phyloP scores from a whole-genome alignment of 768 basidiomycete species.

The Mycena indigotica region DNA sequence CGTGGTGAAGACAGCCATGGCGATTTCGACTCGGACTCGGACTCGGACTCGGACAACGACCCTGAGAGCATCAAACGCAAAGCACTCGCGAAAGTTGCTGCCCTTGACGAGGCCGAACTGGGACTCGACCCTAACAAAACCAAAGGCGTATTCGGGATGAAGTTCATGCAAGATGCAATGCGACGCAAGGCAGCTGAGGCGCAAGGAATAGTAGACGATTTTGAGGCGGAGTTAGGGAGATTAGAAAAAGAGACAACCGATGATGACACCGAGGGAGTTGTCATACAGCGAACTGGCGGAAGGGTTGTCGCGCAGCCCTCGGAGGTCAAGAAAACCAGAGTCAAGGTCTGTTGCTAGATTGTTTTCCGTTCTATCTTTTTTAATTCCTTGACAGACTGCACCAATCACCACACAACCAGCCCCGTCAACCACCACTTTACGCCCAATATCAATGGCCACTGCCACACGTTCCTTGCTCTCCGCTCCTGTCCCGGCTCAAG shows the following conservation, averaged over 20 bases:
- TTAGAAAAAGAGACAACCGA: slow-evolving; percentile 31
- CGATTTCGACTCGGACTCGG: slow-evolving; percentile 47
- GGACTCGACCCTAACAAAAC: slow-evolving; percentile 39
- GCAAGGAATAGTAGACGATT: slow-evolving; percentile 68
- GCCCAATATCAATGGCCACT: not conserved
- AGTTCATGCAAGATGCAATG: slow-evolving; percentile 96
- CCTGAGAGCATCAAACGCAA: slow-evolving; percentile 59
- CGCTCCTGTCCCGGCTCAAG: slow-evolving; percentile 13
- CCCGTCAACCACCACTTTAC: too few relatives aligned
- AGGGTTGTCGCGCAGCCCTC: slow-evolving; percentile 62
- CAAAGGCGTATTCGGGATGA: slow-evolving; percentile 90
- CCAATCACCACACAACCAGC: not conserved
- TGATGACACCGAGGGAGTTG: slow-evolving; percentile 39
- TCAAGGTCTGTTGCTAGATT: too few relatives aligned
- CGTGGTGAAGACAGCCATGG: slow-evolving; percentile 63
- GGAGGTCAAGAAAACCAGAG: not conserved
- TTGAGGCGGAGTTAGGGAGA: slow-evolving; percentile 67
- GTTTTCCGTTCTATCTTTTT: not conserved
- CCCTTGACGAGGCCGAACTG: slow-evolving; percentile 45
- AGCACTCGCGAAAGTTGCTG: slow-evolving; percentile 78
- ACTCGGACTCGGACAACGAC: slow-evolving; percentile 30
- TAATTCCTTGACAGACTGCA: not conserved
- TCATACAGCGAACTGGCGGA: slow-evolving; percentile 65
- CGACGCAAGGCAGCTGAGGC: slow-evolving; percentile 61
- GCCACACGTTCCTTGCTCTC: slow-evolving; percentile 22